phyloP scores from a whole-genome alignment of 2,329 filamentous ascomycete genomes.

The Botrytis porri region DNA sequence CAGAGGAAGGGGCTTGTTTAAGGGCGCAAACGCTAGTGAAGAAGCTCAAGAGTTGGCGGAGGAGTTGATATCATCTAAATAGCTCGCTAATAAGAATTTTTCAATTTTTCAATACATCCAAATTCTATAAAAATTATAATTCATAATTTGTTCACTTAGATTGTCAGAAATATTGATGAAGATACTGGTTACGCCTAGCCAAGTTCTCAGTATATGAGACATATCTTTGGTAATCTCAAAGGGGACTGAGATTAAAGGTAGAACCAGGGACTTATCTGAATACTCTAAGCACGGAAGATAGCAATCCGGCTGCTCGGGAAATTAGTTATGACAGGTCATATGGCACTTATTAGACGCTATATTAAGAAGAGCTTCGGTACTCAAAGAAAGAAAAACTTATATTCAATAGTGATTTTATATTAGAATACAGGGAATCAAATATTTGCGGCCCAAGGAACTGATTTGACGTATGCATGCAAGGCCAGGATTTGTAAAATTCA shows the following conservation, averaged over 20 bases:
- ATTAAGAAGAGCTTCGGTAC: background rate
- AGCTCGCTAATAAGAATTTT: rapidly evolving
- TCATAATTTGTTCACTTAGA: background rate
- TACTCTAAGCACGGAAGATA: background rate
- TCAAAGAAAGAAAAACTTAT: background rate
- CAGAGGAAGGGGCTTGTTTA: background rate
- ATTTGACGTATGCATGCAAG: background rate
- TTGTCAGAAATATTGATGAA: background rate
- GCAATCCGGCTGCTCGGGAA: background rate
- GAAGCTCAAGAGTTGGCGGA: background rate
- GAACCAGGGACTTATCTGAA: too few species aligned
- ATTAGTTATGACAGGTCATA: background rate
- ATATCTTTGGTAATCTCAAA: background rate
- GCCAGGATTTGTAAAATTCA: background rate
- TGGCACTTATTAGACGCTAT: background rate
- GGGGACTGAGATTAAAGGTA: background rate
- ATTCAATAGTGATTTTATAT: background rate
- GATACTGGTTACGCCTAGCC: background rate
- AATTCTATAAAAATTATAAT: background rate
- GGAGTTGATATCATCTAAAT: background rate
- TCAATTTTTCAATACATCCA: rapidly evolving
- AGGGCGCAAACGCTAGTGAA: background rate
- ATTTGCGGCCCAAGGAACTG: background rate
- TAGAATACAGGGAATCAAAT: background rate
- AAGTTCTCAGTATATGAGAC: background rate